Conservation (phyloP, 257 asterid genomes). For the Jaltomata sinuosa region DNA sequence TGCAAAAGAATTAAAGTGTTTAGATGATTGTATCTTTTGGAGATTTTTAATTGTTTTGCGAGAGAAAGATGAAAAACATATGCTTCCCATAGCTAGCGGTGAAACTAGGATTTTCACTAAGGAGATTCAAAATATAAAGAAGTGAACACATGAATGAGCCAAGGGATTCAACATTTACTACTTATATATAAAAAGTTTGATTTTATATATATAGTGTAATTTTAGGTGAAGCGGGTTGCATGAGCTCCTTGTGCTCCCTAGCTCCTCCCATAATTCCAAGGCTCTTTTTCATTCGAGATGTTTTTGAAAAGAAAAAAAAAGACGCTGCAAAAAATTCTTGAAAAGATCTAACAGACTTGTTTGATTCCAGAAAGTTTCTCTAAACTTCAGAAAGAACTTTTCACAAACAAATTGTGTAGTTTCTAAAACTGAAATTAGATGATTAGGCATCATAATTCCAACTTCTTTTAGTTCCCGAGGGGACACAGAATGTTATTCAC, state of each 20-base stretch:
- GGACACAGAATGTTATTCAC: not conserved
- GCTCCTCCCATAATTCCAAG: not conserved
- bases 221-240: too few relatives aligned
- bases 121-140: not conserved
- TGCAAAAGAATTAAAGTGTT: not conserved
- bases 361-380: not conserved
- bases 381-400: not conserved
- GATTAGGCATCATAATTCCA: not conserved
- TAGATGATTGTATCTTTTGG: not conserved
- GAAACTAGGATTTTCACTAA: not conserved
- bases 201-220: too few relatives aligned
- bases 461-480: not conserved
- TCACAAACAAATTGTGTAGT: not conserved
- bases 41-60: not conserved
- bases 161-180: too few relatives aligned
- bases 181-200: too few relatives aligned
- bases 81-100: too few relatives aligned
- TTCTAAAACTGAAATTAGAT: not conserved
- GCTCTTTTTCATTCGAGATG: not conserved
- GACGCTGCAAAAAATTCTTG: not conserved
- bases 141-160: not conserved
- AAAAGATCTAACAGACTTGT: not conserved
- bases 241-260: not conserved
- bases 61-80: not conserved
- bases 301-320: not conserved